Evolutionary conservation across 768 basidiomycete genomes (phyloP).

Genomic region (Guyanaporus albipodus): DNA sequence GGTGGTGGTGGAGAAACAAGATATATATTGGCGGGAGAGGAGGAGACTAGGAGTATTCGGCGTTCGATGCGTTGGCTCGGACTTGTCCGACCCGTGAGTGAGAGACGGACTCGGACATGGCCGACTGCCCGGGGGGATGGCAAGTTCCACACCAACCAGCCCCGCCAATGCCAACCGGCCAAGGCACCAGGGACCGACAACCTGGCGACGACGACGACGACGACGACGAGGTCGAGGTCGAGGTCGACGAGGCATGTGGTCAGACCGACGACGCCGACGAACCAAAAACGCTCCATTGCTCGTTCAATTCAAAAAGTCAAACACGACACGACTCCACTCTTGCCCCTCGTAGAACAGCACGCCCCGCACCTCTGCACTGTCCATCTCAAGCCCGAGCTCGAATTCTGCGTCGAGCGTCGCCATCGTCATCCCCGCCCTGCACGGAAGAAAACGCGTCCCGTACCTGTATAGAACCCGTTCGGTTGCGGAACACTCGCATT

Average conservation of each 20-base stretch:
- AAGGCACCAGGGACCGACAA: conserved; percentile 2
- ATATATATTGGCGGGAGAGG: too few relatives aligned
- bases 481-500: conserved; percentile 54
- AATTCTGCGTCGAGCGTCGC: conserved; percentile 50
- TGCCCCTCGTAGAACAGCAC: conserved; percentile 68
- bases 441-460: conserved; percentile 12
- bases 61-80: too few relatives aligned
- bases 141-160: too few relatives aligned
- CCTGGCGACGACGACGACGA: too few relatives aligned
- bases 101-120: neutral
- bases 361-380: conserved; percentile 84
- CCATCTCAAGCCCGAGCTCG: conserved; percentile 78
- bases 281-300: neutral
- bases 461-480: conserved; percentile 78
- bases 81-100: conserved; percentile 6
- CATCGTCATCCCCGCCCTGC: neutral
- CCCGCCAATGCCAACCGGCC: too few relatives aligned
- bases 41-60: too few relatives aligned
- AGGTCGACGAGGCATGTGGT: too few relatives aligned
- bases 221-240: too few relatives aligned
- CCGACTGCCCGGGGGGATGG: neutral
- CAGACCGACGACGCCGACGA: conserved; percentile 8
- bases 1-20: too few relatives aligned
- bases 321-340: conserved; percentile 77
- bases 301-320: conserved; percentile 45